Evolutionary conservation across 305 asterid species (phyloP).

Genomic region (Salvia sclarea): DNA sequence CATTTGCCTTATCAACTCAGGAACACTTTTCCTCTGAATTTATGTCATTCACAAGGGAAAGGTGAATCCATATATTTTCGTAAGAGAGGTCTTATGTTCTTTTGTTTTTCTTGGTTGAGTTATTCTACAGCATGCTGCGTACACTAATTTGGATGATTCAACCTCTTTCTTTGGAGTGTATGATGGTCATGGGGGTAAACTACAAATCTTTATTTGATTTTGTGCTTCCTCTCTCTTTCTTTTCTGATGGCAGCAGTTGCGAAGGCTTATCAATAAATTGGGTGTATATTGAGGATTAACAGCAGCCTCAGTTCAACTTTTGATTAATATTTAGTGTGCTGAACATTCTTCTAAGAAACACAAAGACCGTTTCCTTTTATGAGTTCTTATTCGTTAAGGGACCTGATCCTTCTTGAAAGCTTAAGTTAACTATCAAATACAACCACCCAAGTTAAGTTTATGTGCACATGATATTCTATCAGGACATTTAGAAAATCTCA

Average conservation of each 20-base stretch:
- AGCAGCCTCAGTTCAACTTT: constrained; percentile 4
- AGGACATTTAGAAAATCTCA: constrained; percentile 9
- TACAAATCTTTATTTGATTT: constrained; percentile 21
- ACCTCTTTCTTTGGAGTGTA: constrained; percentile 96
- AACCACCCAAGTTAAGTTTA: constrained; percentile 13
- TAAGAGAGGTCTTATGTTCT: constrained; percentile 25
- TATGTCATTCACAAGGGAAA: constrained; percentile 23
- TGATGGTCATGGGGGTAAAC: constrained; percentile 99
- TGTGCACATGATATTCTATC: constrained; percentile 21
- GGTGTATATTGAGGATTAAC: constrained; percentile 7
- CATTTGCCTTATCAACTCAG: constrained; percentile 20
- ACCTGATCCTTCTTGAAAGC: constrained; percentile 10
- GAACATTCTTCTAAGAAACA: constrained; percentile 15
- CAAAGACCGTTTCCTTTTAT: constrained; percentile 16
- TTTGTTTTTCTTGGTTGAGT: constrained; percentile 36
- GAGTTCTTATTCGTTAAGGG: constrained; percentile 27
- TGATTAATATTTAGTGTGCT: constrained; percentile 23
- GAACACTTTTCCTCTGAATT: constrained; percentile 16
- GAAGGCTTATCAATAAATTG: constrained; percentile 11
- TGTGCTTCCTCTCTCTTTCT: constrained; percentile 5
- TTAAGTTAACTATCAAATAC: constrained; percentile 20
- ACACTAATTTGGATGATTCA: constrained; percentile 67
- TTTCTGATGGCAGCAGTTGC: background rate
- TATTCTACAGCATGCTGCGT: constrained; percentile 85
- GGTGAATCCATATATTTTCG: constrained; percentile 21